Evolutionary conservation across 495 filamentous ascomycete species (phyloP).

Genomic region (Neurospora sp.): DNA sequence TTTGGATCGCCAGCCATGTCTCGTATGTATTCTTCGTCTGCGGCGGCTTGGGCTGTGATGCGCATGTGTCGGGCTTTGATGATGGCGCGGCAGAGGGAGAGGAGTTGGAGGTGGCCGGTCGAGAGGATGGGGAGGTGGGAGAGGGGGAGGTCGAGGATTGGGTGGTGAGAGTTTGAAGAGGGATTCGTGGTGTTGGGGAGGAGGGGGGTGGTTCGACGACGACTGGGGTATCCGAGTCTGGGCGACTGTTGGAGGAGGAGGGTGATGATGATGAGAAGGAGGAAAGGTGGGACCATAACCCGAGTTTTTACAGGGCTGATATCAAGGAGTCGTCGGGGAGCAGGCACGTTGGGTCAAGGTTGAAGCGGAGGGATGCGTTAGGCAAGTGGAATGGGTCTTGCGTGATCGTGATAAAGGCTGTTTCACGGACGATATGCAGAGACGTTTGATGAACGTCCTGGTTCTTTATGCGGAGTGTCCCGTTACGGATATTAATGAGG

Average conservation of each 20-base stretch:
- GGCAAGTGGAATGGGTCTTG: conserved; percentile 33
- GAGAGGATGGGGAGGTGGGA: conserved; percentile 17
- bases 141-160: conserved; percentile 11
- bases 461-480: conserved; percentile 25
- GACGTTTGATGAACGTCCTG: conserved; percentile 22
- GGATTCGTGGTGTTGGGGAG: neutral
- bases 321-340: neutral
- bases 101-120: conserved; percentile 21
- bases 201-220: neutral
- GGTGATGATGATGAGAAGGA: too few species aligned
- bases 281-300: conserved; percentile 8
- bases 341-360: conserved; percentile 9
- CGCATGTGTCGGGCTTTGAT: conserved; percentile 7
- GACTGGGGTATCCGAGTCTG: neutral
- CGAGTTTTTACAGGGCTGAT: conserved; percentile 4
- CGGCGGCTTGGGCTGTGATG: too few species aligned
- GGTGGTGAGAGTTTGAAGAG: neutral
- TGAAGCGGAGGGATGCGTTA: conserved; percentile 17
- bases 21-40: too few species aligned
- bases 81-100: conserved; percentile 16
- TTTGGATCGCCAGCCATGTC: neutral
- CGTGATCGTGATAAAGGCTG: conserved; percentile 31
- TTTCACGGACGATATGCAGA: conserved; percentile 15
- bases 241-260: neutral
- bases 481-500: conserved; percentile 20